These are phyloP conservation scores for Fusarium verticillioides DNA, from an alignment of 2,329 filamentous ascomycete species.

Conservation along the genomic window DNA sequence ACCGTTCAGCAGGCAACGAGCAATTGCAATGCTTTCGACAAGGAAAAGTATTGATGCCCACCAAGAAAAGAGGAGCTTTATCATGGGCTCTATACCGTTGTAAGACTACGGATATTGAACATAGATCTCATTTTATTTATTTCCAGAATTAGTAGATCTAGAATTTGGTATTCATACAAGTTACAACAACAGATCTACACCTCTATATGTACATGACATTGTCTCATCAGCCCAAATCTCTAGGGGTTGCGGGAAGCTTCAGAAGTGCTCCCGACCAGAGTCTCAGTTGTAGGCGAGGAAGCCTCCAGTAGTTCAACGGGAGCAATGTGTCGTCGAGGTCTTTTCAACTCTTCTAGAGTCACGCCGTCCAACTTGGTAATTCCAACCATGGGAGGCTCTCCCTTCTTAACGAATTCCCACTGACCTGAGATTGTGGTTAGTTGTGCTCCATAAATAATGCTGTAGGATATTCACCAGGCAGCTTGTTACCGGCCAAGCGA, in stretches of 20 bases:
- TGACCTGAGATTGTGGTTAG: constrained; percentile 63
- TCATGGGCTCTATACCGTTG: neutral
- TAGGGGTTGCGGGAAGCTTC: constrained; percentile 47
- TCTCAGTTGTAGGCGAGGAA: constrained; percentile 48
- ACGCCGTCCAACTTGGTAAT: constrained; percentile 90
- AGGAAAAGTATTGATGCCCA: neutral
- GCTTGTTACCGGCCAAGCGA: constrained; percentile 90
- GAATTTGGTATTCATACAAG: constrained; percentile 42
- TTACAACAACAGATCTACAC: constrained; percentile 40
- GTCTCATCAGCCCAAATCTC: constrained; percentile 10
- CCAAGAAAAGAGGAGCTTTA: neutral
- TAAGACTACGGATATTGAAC: neutral
- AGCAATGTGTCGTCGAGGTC: constrained; percentile 75
- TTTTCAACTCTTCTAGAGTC: constrained; percentile 85
- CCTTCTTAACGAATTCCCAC: constrained; percentile 95
- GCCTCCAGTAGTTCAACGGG: constrained; percentile 53
- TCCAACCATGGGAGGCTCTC: constrained; percentile 88
- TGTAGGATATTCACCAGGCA: constrained; percentile 74
- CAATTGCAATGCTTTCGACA: neutral
- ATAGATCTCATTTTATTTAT: neutral
- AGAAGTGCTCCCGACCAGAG: constrained; percentile 49
- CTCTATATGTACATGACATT: constrained; percentile 41
- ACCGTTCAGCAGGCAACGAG: constrained; percentile 32
- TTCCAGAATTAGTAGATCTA: constrained; percentile 5
- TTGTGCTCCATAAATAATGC: neutral